phyloP scores from a whole-genome alignment of 768 basidiomycete genomes.

The Tremella yokohamensis region DNA sequence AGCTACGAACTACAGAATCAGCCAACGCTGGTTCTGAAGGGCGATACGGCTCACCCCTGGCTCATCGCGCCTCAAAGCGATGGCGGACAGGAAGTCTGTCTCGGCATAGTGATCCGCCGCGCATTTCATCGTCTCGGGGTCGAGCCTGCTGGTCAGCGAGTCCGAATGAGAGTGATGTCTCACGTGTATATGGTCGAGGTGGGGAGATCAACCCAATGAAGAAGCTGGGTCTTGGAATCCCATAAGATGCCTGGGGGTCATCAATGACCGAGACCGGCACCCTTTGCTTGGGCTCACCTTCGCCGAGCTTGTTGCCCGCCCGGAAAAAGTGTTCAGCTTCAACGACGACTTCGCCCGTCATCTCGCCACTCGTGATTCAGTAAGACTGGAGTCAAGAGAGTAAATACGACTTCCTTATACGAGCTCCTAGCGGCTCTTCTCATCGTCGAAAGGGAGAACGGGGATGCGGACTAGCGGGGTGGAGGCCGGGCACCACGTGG shows the following conservation, averaged over 20 bases:
- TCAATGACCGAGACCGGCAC: neutral
- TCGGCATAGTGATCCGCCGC: constrained; percentile 42
- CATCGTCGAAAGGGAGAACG: too few species aligned
- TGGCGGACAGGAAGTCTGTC: constrained; percentile 24
- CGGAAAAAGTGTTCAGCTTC: neutral
- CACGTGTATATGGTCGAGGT: constrained; percentile 39
- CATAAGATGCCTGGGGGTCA: constrained; percentile 38
- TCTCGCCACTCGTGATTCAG: too few species aligned
- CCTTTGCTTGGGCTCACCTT: constrained; percentile 3
- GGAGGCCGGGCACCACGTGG: too few species aligned
- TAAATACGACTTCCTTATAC: too few species aligned
- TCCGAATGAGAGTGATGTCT: constrained; percentile 9
- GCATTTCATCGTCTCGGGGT: constrained; percentile 36
- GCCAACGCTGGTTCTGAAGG: neutral
- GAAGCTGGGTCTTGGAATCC: constrained; percentile 40
- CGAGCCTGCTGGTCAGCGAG: constrained; percentile 13
- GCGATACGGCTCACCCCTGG: constrained; percentile 19
- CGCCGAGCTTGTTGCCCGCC: neutral
- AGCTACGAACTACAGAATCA: constrained; percentile 35
- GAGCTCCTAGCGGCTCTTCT: too few species aligned
- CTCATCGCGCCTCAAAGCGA: constrained; percentile 25
- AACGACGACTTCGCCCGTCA: neutral
- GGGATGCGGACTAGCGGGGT: too few species aligned
- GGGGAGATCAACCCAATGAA: constrained; percentile 48
- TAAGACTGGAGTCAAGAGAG: too few species aligned